Evolutionary conservation across 345 rosid species (phyloP), one percentile per base, ranked within the genome.

Genomic region (Populus davidiana): DNA sequence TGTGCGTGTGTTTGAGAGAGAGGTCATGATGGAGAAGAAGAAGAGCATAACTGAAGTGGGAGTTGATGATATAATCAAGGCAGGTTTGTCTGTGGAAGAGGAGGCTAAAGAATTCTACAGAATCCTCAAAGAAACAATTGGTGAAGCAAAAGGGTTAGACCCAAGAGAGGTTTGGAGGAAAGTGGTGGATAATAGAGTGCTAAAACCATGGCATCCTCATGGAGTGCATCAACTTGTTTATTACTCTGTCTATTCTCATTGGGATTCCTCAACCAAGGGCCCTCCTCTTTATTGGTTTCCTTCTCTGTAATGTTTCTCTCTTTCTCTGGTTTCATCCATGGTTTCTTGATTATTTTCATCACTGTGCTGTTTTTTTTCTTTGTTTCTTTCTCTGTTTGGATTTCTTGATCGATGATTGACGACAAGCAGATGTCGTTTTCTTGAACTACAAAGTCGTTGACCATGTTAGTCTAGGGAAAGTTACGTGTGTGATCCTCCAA

Each of bases 221-320:
- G 50, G 77, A 39, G 78, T 95, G 44, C 99, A 93, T 70, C 97
- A 91, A 70, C 88, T 91, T 67, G 52, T 95, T 20, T 95, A 88
- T 79, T 86, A 91, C 85, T 82, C 90, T 74, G 88, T 88, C 25
- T 94, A 92, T 77, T 79, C 86, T 8, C 64, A 80, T 17, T 93
- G 98, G 98, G 96, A 94, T 76, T 74, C 83, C 44, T 87, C 94
- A 71, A 5, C 54, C 72, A 75, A 81, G 31, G 98, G 98, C 5
- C 98, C 91, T 75, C 92, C 97, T 81, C 93, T 80, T 79, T 94
- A 90, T 76, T 91, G 94, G 90, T 93, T 94, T 83, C 98, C 98
- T 85, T 86, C 92, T 72, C 77, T 69, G 98, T 94, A 87, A 80
- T 65, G 68, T 68, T 49, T 16, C 72, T 65, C 47, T 35, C 64